Evolutionary conservation across 2,329 filamentous ascomycete genomes (phyloP).

Genomic region (Chrysoporthe cubensis): DNA sequence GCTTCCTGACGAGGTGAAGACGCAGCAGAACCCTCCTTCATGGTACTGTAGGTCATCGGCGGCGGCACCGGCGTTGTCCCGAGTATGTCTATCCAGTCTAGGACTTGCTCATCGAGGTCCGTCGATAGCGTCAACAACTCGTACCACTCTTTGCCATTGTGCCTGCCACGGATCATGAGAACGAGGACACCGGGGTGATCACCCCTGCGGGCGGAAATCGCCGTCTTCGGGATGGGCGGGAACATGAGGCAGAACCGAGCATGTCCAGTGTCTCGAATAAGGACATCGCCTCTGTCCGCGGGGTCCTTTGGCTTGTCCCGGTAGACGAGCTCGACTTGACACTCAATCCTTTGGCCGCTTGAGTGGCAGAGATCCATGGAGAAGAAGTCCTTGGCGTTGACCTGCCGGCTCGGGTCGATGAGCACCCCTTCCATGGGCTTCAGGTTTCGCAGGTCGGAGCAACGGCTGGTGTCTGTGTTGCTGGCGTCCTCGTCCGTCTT

Average conservation of each 20-base stretch:
- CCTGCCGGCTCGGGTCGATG: conserved; percentile 78
- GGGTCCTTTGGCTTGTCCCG: conserved; percentile 76
- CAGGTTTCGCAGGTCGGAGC: conserved; percentile 78
- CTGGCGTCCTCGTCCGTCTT: conserved; percentile 82
- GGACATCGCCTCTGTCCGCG: conserved; percentile 76
- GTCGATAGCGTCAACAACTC: conserved; percentile 80
- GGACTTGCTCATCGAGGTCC: conserved; percentile 75
- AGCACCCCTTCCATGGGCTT: conserved; percentile 69
- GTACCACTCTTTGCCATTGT: conserved; percentile 73
- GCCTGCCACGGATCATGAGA: conserved; percentile 79
- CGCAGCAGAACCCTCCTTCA: conserved; percentile 1
- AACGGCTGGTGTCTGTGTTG: conserved; percentile 78
- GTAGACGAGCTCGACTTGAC: conserved; percentile 83
- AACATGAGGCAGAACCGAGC: conserved; percentile 83
- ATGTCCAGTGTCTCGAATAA: conserved; percentile 87
- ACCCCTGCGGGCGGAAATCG: conserved; percentile 80
- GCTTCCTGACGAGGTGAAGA: conserved; percentile 15
- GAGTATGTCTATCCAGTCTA: conserved; percentile 88
- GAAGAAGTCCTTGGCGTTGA: conserved; percentile 89
- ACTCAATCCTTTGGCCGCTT: conserved; percentile 86
- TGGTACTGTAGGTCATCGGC: neutral
- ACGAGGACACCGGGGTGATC: conserved; percentile 73
- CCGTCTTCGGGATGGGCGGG: conserved; percentile 75
- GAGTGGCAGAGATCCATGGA: conserved; percentile 84
- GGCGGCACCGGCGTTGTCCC: conserved; percentile 56